Evolutionary conservation across 306 rosid genomes (phyloP).

Genomic region (Casuarina cunninghamiana): DNA sequence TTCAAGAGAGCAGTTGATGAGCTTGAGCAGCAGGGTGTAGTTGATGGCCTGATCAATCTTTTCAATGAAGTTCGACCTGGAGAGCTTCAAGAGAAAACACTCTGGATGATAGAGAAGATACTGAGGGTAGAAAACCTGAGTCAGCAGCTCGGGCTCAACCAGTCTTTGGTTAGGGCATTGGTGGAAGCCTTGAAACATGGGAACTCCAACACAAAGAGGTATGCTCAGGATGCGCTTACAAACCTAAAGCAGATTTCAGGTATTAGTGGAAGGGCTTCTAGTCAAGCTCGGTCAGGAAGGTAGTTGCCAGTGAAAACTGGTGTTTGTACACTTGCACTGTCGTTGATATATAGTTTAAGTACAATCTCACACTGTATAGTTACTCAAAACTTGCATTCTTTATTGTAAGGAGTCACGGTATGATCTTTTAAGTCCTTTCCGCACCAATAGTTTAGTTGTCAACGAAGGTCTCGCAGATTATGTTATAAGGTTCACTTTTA

Average conservation of each 20-base stretch:
- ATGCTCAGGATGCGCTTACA: constrained; percentile 52
- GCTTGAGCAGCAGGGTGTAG: constrained; percentile 41
- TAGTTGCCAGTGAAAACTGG: constrained; percentile 5
- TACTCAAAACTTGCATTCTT: constrained; percentile 16
- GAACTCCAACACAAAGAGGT: constrained; percentile 39
- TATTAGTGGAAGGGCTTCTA: constrained; percentile 35
- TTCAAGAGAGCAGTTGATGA: constrained; percentile 45
- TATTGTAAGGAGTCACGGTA: not conserved
- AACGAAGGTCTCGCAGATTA: no score
- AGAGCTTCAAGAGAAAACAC: constrained; percentile 54
- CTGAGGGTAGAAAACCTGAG: constrained; percentile 47
- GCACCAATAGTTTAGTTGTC: not conserved
- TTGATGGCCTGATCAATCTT: constrained; percentile 41
- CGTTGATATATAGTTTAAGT: constrained; percentile 15
- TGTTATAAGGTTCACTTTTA: no score
- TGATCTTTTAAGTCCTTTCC: not conserved
- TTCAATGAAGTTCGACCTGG: constrained; percentile 39
- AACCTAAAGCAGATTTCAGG: constrained; percentile 48
- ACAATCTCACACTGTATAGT: constrained; percentile 20
- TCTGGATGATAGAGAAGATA: constrained; percentile 53
- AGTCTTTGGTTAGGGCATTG: constrained; percentile 49
- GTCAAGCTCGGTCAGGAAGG: constrained; percentile 28
- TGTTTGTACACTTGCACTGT: not conserved
- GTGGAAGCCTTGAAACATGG: constrained; percentile 59
- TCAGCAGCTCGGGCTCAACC: constrained; percentile 42